Percentiles rank a stretch among this genome's conserved stretches.
These are phyloP conservation scores for Phanerochaete carnosa DNA, from an alignment of 768 basidiomycete species.

Conservation along the genomic window DNA sequence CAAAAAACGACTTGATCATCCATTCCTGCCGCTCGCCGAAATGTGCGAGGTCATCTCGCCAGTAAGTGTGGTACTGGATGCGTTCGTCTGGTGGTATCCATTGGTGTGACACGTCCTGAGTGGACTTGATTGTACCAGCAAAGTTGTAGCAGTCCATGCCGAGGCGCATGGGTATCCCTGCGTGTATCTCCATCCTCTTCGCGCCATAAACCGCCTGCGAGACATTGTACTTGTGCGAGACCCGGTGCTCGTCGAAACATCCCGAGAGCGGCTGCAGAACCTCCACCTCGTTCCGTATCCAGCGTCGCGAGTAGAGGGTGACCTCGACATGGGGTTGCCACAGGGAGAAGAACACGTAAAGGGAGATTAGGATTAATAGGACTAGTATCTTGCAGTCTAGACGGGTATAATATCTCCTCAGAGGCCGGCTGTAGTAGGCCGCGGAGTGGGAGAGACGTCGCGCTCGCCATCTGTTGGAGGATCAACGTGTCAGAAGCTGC, in stretches of 20 bases:
- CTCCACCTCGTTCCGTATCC: slow-evolving; percentile 75
- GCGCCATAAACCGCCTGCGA: slow-evolving; percentile 61
- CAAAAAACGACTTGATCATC: slow-evolving; percentile 92
- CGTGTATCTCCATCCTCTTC: slow-evolving; percentile 68
- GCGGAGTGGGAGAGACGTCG: slow-evolving; percentile 13
- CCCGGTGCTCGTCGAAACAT: slow-evolving; percentile 64
- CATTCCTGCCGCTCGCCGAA: slow-evolving; percentile 83
- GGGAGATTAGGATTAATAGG: slow-evolving; percentile 17
- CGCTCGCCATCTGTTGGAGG: slow-evolving; percentile 10
- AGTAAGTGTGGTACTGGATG: slow-evolving; percentile 86
- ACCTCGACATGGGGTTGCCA: slow-evolving; percentile 89
- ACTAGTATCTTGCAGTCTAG: slow-evolving; percentile 17
- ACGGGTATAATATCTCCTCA: slow-evolving; percentile 16
- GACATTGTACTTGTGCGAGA: slow-evolving; percentile 68
- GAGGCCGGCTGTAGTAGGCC: slow-evolving; percentile 14
- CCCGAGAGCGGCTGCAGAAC: slow-evolving; percentile 59
- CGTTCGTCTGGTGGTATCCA: slow-evolving; percentile 28
- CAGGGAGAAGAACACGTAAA: slow-evolving; percentile 48
- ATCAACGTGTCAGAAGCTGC: slow-evolving; percentile 7
- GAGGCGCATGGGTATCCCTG: slow-evolving; percentile 73
- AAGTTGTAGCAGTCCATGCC: slow-evolving; percentile 93
- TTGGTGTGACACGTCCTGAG: slow-evolving; percentile 2
- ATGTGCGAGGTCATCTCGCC: slow-evolving; percentile 83
- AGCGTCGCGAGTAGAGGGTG: slow-evolving; percentile 69
- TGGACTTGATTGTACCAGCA: slow-evolving; percentile 66